These are phyloP conservation scores for Globisporangium barbulae DNA, from an alignment of 352 stramenopile species.

Conservation along the genomic window DNA sequence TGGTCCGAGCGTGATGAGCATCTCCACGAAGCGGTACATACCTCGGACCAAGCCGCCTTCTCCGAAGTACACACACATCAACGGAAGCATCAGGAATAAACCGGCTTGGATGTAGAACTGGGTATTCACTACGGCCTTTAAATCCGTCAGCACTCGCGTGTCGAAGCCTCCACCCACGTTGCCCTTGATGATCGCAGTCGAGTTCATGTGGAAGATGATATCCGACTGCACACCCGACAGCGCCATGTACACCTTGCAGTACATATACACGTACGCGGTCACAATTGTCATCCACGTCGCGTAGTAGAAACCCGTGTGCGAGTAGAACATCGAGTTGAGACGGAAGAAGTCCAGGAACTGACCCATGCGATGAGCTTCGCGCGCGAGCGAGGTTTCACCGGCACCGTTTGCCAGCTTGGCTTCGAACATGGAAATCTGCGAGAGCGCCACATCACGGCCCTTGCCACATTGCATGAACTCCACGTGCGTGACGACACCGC, in stretches of 20 bases:
- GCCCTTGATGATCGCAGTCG: conserved; percentile 47
- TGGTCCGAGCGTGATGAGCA: conserved; percentile 68
- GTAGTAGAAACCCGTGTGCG: conserved; percentile 80
- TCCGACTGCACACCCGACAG: conserved; percentile 61
- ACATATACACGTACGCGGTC: conserved; percentile 84
- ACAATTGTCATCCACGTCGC: conserved; percentile 83
- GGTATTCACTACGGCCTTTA: conserved; percentile 70
- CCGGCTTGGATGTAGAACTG: conserved; percentile 84
- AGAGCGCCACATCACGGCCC: conserved; percentile 74
- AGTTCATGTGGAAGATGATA: conserved; percentile 69
- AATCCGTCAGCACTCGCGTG: conserved; percentile 50
- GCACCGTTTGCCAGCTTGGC: conserved; percentile 76
- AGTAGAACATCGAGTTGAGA: conserved; percentile 85
- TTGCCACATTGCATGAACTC: conserved; percentile 85
- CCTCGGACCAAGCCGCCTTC: conserved; percentile 60
- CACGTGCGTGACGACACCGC: conserved; percentile 65
- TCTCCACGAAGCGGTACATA: conserved; percentile 66
- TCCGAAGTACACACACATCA: conserved; percentile 76
- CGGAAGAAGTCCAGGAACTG: conserved; percentile 83
- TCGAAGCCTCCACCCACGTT: conserved; percentile 62
- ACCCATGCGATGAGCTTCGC: conserved; percentile 75
- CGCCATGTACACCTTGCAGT: conserved; percentile 76
- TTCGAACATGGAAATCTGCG: conserved; percentile 81
- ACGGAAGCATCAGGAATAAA: conserved; percentile 65
- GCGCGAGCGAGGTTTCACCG: conserved; percentile 64